These are phyloP conservation scores for Mikania micrantha DNA, from an alignment of 129 eudicot species.

Conservation along the genomic window DNA sequence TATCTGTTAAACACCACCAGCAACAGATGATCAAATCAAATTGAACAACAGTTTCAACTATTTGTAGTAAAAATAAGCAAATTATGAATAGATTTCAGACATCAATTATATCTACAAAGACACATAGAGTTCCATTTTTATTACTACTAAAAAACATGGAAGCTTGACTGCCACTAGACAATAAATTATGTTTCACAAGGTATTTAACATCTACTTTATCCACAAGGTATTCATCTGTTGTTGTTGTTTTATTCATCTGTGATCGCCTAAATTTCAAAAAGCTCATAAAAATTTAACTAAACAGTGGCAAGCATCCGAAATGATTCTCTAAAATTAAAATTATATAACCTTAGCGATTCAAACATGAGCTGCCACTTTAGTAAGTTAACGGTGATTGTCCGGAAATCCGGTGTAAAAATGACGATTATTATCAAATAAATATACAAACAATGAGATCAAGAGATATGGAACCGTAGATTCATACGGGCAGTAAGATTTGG, in stretches of 20 bases:
- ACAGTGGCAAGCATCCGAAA: no score
- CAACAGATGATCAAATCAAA: background rate
- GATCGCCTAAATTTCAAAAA: background rate
- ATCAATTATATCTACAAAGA: background rate
- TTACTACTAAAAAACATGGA: background rate
- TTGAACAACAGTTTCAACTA: background rate
- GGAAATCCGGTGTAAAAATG: no score
- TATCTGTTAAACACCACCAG: slow-evolving; percentile 42
- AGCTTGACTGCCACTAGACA: background rate
- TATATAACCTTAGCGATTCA: no score
- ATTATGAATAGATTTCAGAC: background rate
- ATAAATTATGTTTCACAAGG: background rate
- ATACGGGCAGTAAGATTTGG: slow-evolving; percentile 99
- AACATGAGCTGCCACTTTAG: no score
- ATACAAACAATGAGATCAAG: background rate
- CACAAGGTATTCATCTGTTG: no score
- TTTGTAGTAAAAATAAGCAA: background rate
- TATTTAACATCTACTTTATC: no score
- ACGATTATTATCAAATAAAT: background rate
- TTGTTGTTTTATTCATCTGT: no score
- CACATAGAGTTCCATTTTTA: background rate
- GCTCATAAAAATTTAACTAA: no score
- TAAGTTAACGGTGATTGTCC: no score
- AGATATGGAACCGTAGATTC: slow-evolving; percentile 18
- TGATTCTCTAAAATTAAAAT: no score